phyloP scores from a whole-genome alignment of 1,139 yeast genomes.

The Barnettozyma hawaiiensis region DNA sequence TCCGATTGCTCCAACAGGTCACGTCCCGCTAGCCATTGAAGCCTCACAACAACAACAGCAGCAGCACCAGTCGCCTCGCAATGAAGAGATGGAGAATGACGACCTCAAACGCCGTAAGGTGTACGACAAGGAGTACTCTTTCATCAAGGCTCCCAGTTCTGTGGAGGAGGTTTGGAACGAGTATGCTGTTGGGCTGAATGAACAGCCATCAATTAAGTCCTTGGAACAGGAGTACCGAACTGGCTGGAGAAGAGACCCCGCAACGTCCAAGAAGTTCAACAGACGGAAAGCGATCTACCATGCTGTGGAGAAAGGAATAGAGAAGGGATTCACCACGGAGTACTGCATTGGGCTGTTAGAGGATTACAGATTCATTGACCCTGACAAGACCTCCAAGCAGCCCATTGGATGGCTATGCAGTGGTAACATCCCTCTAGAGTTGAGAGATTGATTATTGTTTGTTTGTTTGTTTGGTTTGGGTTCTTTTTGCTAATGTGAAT shows the following conservation, averaged over 20 bases:
- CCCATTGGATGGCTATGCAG: slow-evolving; percentile 39
- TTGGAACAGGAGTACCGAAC: slow-evolving; percentile 34
- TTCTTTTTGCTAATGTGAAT: neutral
- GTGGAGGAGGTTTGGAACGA: slow-evolving; percentile 38
- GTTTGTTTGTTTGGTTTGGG: neutral
- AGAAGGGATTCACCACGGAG: slow-evolving; percentile 31
- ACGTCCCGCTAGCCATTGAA: slow-evolving; percentile 13
- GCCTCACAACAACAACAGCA: neutral
- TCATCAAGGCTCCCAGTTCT: slow-evolving; percentile 35
- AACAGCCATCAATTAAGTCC: slow-evolving; percentile 34
- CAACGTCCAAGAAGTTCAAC: slow-evolving; percentile 35
- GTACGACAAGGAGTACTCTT: slow-evolving; percentile 31
- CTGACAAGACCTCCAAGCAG: slow-evolving; percentile 31
- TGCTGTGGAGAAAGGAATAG: slow-evolving; percentile 35
- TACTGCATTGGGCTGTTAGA: slow-evolving; percentile 32
- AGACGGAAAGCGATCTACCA: slow-evolving; percentile 35
- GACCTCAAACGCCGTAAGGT: slow-evolving; percentile 25
- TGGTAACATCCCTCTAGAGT: slow-evolving; percentile 24
- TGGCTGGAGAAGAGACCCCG: slow-evolving; percentile 38
- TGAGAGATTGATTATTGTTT: slow-evolving; percentile 8
- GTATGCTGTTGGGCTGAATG: slow-evolving; percentile 33
- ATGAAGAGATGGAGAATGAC: slow-evolving; percentile 2
- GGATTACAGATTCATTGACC: slow-evolving; percentile 30
- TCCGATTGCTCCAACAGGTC: slow-evolving; percentile 12
- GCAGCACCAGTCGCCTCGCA: slow-evolving; percentile 4